Conservation (phyloP, 768 basidiomycete genomes). For the Hydnum rufescens region DNA sequence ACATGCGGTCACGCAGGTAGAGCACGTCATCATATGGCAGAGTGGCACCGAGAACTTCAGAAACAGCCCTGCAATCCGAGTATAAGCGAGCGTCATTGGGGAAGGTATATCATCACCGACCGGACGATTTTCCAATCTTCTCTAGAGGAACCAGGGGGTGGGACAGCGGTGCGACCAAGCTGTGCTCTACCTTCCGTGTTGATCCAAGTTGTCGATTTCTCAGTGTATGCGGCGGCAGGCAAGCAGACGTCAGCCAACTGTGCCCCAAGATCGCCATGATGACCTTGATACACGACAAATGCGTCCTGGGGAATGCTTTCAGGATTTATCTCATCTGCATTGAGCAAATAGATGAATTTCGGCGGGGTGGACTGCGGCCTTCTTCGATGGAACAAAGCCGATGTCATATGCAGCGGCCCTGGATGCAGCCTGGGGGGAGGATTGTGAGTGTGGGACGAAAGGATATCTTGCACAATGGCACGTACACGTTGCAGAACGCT, state of each 20-base stretch:
- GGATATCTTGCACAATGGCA: conserved; percentile 9
- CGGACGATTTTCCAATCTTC: conserved; percentile 98
- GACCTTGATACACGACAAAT: conserved; percentile 97
- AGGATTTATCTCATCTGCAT: conserved; percentile 86
- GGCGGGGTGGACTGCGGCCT: conserved; percentile 55
- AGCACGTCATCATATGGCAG: conserved; percentile 82
- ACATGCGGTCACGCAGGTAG: conserved; percentile 74
- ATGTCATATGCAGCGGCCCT: conserved; percentile 87
- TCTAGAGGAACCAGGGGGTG: conserved; percentile 81
- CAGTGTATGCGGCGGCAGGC: conserved; percentile 86
- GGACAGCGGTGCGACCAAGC: conserved; percentile 75
- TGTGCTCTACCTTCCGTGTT: conserved; percentile 94
- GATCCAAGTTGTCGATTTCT: conserved; percentile 79
- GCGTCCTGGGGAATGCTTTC: conserved; percentile 74
- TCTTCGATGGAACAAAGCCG: conserved; percentile 74
- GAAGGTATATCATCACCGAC: conserved; percentile 21
- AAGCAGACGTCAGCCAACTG: conserved; percentile 94
- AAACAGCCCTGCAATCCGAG: conserved; percentile 45
- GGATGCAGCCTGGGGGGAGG: conserved; percentile 49
- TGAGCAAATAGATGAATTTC: conserved; percentile 92
- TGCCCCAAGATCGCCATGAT: conserved; percentile 93
- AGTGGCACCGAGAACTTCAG: conserved; percentile 61
- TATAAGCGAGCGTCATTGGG: not conserved
- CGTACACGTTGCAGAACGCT: conserved; percentile 77
- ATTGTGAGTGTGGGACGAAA: conserved; percentile 2